A percentile compares a stretch with the other conserved stretches of the same genome.
Evolutionary conservation across 768 basidiomycete genomes (phyloP).

Genomic region (Jaapia argillacea): DNA sequence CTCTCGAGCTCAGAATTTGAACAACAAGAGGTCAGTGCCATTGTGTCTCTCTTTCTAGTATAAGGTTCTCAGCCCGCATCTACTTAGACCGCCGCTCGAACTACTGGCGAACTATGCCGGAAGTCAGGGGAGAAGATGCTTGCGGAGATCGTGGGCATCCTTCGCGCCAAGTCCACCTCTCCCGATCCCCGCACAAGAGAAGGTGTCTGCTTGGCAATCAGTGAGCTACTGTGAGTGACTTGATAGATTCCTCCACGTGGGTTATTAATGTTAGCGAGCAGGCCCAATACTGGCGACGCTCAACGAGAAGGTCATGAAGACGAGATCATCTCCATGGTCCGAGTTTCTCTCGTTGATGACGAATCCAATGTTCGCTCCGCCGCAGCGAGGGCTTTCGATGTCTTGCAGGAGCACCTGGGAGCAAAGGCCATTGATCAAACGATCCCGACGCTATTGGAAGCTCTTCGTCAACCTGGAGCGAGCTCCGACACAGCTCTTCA

Average conservation of each 20-base stretch:
- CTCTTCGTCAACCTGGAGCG: constrained; percentile 86
- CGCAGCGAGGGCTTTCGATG: constrained; percentile 84
- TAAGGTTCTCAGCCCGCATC: background rate
- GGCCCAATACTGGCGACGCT: constrained; percentile 73
- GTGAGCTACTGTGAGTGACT: constrained; percentile 71
- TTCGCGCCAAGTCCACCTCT: constrained; percentile 58
- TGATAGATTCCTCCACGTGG: background rate
- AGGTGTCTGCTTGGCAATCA: constrained; percentile 82
- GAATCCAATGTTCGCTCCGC: constrained; percentile 80
- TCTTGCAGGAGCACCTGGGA: constrained; percentile 87
- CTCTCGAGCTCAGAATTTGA: constrained; percentile 75
- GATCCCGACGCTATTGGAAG: constrained; percentile 89
- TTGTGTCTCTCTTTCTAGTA: background rate
- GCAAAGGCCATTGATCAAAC: constrained; percentile 91
- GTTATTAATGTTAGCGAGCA: constrained; percentile 20
- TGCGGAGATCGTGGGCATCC: constrained; percentile 70
- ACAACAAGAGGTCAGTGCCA: constrained; percentile 68
- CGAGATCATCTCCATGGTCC: constrained; percentile 79
- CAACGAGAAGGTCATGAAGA: constrained; percentile 86
- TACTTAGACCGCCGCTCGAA: constrained; percentile 74
- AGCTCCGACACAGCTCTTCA: constrained; percentile 93
- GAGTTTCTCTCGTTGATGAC: constrained; percentile 80
- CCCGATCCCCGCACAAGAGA: constrained; percentile 57
- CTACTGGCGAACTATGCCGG: constrained; percentile 80
- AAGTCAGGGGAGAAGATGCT: constrained; percentile 93